These are phyloP conservation scores for Balakata baccata DNA, from an alignment of 345 rosid species.

Conservation along the genomic window DNA sequence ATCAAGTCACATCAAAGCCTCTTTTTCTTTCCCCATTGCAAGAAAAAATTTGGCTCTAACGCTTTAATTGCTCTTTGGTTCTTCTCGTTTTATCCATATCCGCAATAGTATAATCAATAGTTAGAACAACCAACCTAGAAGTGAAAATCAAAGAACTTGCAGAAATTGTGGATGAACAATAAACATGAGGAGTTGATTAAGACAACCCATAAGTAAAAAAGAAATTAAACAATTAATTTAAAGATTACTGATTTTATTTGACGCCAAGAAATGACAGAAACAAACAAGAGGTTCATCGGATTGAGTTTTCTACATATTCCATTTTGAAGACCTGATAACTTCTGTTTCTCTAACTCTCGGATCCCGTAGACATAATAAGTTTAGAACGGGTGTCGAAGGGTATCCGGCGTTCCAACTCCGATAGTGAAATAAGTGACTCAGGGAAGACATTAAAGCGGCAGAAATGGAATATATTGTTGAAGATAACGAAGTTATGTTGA, in stretches of 20 bases:
- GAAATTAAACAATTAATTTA: background rate
- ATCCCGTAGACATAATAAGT: too few relatives aligned
- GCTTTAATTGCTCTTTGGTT: conserved; percentile 40
- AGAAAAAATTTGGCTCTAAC: conserved; percentile 47
- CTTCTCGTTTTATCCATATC: conserved; percentile 48
- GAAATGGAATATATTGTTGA: too few relatives aligned
- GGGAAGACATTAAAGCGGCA: too few relatives aligned
- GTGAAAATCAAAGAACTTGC: background rate
- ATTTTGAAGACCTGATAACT: conserved; percentile 6
- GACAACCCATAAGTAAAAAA: conserved; percentile 9
- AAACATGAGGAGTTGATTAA: background rate
- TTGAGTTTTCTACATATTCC: background rate
- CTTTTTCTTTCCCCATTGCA: conserved; percentile 78
- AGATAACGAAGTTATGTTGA: too few relatives aligned
- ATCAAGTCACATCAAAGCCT: conserved; percentile 72
- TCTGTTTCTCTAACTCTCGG: too few relatives aligned
- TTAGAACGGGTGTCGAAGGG: too few relatives aligned
- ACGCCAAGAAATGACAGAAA: background rate
- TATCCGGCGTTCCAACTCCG: too few relatives aligned
- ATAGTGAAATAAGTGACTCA: too few relatives aligned
- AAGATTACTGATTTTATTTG: background rate
- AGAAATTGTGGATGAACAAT: background rate
- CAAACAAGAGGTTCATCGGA: background rate
- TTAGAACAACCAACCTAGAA: background rate
- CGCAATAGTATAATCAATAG: conserved; percentile 7